A percentile compares a stretch with the other conserved stretches of the same genome.
phyloP scores from a whole-genome alignment of 177 flowering plant species.

The Telopea speciosissima region DNA sequence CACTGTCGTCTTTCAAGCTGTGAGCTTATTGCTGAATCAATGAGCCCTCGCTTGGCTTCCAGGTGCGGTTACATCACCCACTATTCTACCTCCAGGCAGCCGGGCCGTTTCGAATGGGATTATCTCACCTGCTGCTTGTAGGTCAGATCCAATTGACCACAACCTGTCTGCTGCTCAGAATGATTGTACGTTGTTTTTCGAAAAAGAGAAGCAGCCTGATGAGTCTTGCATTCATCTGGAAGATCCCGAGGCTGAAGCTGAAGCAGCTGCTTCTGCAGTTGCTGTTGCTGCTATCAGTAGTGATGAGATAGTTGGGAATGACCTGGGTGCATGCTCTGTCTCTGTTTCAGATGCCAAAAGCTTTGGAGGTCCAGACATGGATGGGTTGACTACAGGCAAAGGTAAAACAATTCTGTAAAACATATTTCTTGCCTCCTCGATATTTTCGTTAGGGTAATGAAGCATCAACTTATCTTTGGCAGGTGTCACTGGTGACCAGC shows the following conservation, averaged over 20 bases:
- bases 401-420: slow-evolving; percentile 1
- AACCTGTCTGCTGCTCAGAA: slow-evolving; percentile 40
- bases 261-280: slow-evolving; percentile 93
- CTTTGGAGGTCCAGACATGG: slow-evolving; percentile 41
- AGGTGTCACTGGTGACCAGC: slow-evolving; percentile 48
- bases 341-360: slow-evolving; percentile 49
- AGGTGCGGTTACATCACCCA: slow-evolving; percentile 97
- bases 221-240: slow-evolving; percentile 49
- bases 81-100: slow-evolving; percentile 58
- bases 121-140: slow-evolving; percentile 50
- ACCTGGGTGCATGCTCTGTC: slow-evolving; percentile 34
- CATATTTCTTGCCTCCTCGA: not conserved
- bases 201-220: slow-evolving; percentile 45
- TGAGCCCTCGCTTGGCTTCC: slow-evolving; percentile 8
- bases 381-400: slow-evolving; percentile 37
- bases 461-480: slow-evolving; percentile 19
- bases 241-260: slow-evolving; percentile 84
- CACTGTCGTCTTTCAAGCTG: not conserved
- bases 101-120: slow-evolving; percentile 50
- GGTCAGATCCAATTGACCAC: slow-evolving; percentile 43
- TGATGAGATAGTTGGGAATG: slow-evolving; percentile 61
- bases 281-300: slow-evolving; percentile 90
- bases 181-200: slow-evolving; percentile 45
- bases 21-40: not conserved
- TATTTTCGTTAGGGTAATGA: not conserved